Base-by-base conservation (phyloP, 192 early-diverging fungal genomes). In the Coemansia sp. region DNA sequence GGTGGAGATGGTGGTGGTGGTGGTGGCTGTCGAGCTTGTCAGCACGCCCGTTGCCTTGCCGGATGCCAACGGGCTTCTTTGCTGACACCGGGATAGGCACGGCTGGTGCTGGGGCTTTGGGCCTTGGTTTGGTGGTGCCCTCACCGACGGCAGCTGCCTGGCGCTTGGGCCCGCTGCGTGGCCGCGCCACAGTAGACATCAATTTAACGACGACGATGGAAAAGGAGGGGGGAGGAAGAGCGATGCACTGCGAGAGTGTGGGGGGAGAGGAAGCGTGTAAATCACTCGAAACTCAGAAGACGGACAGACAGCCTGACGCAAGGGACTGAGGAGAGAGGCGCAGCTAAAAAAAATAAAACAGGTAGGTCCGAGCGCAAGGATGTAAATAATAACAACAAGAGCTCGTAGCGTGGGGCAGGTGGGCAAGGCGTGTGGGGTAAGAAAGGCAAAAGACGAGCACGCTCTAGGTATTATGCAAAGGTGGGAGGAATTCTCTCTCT, bases 171-270 rank as follows among this genome's bases (percentile, higher is more conserved):
- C 68, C 74, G 62, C 46, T 72, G 47, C 78, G 78, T 24, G 71
- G 62, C 42, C 78, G 78, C 45, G 70, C 72, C 65, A 71, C 70
- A 2, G 77, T 69, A 56, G 77, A 80, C 77, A 80, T 79, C 35
- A 29, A 39, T 38, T 11, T 29, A 24, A 35, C 22, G 27, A 25
- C 39, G 3, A 4, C 42, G 4, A 29, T 32, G 6, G 11, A 66
- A 58, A 57, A 42, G 1, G 45, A 61, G 24, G 12, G 9, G 39
- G 0, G 42, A 14, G 19, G n/a, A 25, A 41, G 27, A 24, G 37
- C 15, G 37, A 11, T 37, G 19, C 9, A 22, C 15, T 39, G 32
- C 32, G 14, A 24, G 62, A 20, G 20, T 24, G 62, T 4, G 42
- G 17, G 15, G 17, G 1, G 41, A 43, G 41, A 20, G 43, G 45